Base-by-base conservation (phyloP, 495 filamentous ascomycete species). In the Cercophora samala region DNA sequence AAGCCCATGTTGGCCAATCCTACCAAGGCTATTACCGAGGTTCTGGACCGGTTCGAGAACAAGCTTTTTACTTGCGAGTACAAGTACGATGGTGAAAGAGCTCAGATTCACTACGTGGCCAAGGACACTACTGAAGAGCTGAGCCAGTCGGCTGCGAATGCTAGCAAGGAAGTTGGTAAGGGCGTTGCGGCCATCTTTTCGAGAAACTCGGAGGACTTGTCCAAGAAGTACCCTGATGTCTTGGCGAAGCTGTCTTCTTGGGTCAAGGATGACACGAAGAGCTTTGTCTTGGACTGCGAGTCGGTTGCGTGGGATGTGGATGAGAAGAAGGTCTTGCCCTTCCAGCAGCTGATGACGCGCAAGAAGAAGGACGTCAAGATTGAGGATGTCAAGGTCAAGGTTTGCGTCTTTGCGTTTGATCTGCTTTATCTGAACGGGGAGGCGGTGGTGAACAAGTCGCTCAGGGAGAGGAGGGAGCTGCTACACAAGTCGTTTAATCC, bases 1-100 rank as follows among this genome's bases (percentile, higher is more conserved):
- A 99, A 98, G 78, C 95, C 95, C 70, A 99, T 99, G 95, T 86
- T 99, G 80, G 95, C 95, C 5, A 98, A 97, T 71, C 96, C 95
- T 1, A 99, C 96, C 0, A 99, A 99, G 77, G 92, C 95, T n/a
- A 98, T 99, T 70, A 96, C 93, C 0, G 95, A 99, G 77, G 96
- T 99, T 0, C 87, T 98, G 1, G 95, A 99, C 78, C 91, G 96
- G 18, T 99, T 99, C 71, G 95, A 98, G 79, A 88, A 90, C 46
- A 93, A 96, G 75, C 90, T 90, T 5, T 99, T 98, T 70, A 98
- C 95, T 18, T 99, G 96, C 79, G 95, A 99, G 73, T 99, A 96
- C 81, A 99, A 99, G 73, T 99, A 99, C 71, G 95, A 99, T 71
- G 95, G 95, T 26, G 95, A 99, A 77, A 83, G 95, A 73, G 94